Evolutionary conservation across 768 basidiomycete genomes (phyloP).

Genomic region (Leccinum sublutescens): DNA sequence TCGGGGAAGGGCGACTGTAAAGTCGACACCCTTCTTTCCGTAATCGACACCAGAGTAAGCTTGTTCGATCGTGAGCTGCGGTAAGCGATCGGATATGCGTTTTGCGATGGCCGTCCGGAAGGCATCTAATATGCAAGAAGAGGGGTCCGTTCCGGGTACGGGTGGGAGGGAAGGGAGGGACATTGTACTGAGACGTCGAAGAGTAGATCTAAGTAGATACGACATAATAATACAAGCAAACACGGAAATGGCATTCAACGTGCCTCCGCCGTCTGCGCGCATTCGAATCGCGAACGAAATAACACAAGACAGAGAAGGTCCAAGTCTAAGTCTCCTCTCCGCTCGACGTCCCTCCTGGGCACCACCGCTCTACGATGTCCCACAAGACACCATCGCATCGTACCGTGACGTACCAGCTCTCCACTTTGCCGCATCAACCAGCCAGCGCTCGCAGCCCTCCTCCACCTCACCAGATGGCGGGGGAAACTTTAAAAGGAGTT

Average conservation of each 20-base stretch:
- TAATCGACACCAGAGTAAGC: conserved; percentile 85
- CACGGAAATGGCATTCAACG: not conserved
- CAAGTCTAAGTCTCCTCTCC: conserved; percentile 31
- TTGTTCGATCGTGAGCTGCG: conserved; percentile 65
- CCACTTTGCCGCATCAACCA: conserved; percentile 12
- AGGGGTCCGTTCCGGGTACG: conserved; percentile 55
- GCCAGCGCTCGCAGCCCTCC: conserved; percentile 18
- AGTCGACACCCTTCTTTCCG: conserved; percentile 93
- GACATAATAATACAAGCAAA: not conserved
- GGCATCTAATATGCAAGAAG: conserved; percentile 64
- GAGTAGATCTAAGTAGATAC: not conserved
- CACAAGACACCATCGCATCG: conserved; percentile 29
- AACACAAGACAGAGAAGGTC: conserved; percentile 25
- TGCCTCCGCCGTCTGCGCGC: conserved; percentile 16
- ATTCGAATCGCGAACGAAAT: conserved; percentile 21
- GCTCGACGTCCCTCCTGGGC: conserved; percentile 36
- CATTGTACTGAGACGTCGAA: not conserved
- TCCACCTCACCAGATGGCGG: conserved; percentile 50
- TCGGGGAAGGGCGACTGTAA: conserved; percentile 87
- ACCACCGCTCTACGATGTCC: conserved; percentile 26
- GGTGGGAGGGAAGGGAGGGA: conserved; percentile 39
- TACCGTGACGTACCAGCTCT: conserved; percentile 32
- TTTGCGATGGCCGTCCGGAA: conserved; percentile 83
- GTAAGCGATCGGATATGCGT: conserved; percentile 62
- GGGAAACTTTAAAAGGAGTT: conserved; percentile 53